Conservation (phyloP, 2,329 filamentous ascomycete species). For the Coleophoma crateriformis region DNA sequence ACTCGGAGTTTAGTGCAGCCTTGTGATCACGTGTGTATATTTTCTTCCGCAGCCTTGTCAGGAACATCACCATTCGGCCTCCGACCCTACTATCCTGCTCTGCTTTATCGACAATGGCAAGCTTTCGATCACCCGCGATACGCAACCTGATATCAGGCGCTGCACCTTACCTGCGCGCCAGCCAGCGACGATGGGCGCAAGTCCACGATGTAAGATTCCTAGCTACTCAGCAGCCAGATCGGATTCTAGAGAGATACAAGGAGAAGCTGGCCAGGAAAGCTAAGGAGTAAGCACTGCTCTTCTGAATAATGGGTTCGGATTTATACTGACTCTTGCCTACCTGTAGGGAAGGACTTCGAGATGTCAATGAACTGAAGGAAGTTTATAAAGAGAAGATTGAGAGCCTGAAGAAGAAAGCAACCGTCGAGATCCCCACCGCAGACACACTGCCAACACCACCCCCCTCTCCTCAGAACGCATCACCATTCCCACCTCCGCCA, state of each 20-base stretch:
- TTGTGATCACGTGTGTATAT: background rate
- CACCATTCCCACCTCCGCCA: slow-evolving; percentile 27
- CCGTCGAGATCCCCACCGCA: slow-evolving; percentile 39
- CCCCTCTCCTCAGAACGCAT: slow-evolving; percentile 28
- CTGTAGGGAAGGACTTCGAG: slow-evolving; percentile 52
- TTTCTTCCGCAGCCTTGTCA: background rate
- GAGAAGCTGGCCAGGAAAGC: slow-evolving; percentile 82
- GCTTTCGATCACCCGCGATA: slow-evolving; percentile 40
- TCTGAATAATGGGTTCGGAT: background rate
- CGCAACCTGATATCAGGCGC: slow-evolving; percentile 32
- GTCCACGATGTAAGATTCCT: slow-evolving; percentile 91
- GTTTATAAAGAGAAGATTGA: slow-evolving; percentile 83
- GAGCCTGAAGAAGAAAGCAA: slow-evolving; percentile 61
- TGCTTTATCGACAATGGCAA: slow-evolving; percentile 36
- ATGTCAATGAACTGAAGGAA: slow-evolving; percentile 71
- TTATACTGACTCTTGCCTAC: background rate
- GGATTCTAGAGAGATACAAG: slow-evolving; percentile 78
- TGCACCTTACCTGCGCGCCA: slow-evolving; percentile 23
- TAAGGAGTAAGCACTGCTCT: slow-evolving; percentile 41
- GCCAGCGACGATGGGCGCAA: slow-evolving; percentile 81
- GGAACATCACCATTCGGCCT: background rate
- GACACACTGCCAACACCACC: slow-evolving; percentile 22
- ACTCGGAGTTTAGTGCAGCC: background rate
- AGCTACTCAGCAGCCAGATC: slow-evolving; percentile 65
- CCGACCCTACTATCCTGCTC: background rate